Evolutionary conservation across 2,329 filamentous ascomycete genomes (phyloP).

Genomic region (Aspergillus alliaceus): DNA sequence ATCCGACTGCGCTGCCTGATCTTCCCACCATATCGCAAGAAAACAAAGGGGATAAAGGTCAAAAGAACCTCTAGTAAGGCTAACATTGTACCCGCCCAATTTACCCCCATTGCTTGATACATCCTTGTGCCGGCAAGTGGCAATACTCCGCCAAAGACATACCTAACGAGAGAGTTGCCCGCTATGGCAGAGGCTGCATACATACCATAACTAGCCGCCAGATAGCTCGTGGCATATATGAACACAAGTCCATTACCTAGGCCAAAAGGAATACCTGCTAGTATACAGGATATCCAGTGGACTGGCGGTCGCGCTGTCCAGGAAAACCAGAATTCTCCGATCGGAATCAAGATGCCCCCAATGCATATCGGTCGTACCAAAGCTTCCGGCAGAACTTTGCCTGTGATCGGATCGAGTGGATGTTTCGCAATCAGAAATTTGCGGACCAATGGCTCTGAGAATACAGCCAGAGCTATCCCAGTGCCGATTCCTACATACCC

Average conservation of each 20-base stretch:
- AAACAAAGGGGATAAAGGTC: conserved; percentile 44
- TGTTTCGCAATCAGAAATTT: conserved; percentile 67
- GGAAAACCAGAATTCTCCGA: conserved; percentile 75
- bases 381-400: conserved; percentile 62
- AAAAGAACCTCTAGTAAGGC: conserved; percentile 23
- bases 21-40: conserved; percentile 42
- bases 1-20: conserved; percentile 30
- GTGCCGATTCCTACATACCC: conserved; percentile 63
- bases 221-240: conserved; percentile 73
- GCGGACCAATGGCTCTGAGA: conserved; percentile 63
- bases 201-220: conserved; percentile 69
- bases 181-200: conserved; percentile 74
- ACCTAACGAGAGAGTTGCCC: conserved; percentile 70
- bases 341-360: conserved; percentile 65
- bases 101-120: conserved; percentile 63
- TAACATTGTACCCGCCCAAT: conserved; percentile 69
- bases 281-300: conserved; percentile 71
- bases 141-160: conserved; percentile 64
- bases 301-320: conserved; percentile 73
- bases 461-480: conserved; percentile 51
- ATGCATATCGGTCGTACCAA: conserved; percentile 72
- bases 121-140: conserved; percentile 69
- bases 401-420: conserved; percentile 63
- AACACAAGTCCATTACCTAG: conserved; percentile 69
- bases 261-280: conserved; percentile 72